Percentiles rank a stretch among this genome's conserved stretches.
Conservation (phyloP, 2,329 filamentous ascomycete species). For the Botrytis aclada region DNA sequence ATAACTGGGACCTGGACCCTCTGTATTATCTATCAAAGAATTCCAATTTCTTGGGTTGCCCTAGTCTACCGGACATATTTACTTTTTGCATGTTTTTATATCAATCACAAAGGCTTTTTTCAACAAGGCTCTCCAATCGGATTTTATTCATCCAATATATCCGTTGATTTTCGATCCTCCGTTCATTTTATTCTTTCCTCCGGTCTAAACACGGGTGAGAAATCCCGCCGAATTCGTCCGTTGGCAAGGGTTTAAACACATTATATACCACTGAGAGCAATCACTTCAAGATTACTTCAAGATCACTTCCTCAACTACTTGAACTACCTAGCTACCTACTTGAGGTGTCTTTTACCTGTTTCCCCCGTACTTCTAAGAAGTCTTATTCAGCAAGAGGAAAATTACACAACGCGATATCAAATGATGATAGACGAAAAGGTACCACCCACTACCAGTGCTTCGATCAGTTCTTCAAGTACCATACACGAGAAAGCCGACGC, state of each 20-base stretch:
- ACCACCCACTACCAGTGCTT: constrained; percentile 4
- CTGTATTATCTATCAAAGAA: neutral
- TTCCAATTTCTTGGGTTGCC: neutral
- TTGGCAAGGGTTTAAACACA: neutral
- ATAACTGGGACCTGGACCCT: neutral
- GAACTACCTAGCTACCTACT: neutral
- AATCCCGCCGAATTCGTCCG: neutral
- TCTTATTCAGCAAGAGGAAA: neutral
- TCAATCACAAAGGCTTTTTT: neutral
- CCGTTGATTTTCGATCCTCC: neutral
- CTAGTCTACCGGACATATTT: neutral
- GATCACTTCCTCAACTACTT: neutral
- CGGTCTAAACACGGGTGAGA: neutral
- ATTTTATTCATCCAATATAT: neutral
- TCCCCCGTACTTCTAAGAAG: neutral
- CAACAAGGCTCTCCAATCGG: neutral
- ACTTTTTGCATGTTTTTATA: neutral
- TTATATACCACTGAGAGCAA: neutral
- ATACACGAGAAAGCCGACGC: neutral
- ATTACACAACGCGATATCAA: neutral
- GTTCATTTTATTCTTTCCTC: neutral
- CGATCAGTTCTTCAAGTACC: constrained; percentile 3
- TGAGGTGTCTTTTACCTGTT: neutral
- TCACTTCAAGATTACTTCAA: neutral
- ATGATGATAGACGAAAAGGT: constrained; percentile 10